Evolutionary conservation across 306 rosid species (phyloP).

Genomic region (Casuarina equisetifolia): DNA sequence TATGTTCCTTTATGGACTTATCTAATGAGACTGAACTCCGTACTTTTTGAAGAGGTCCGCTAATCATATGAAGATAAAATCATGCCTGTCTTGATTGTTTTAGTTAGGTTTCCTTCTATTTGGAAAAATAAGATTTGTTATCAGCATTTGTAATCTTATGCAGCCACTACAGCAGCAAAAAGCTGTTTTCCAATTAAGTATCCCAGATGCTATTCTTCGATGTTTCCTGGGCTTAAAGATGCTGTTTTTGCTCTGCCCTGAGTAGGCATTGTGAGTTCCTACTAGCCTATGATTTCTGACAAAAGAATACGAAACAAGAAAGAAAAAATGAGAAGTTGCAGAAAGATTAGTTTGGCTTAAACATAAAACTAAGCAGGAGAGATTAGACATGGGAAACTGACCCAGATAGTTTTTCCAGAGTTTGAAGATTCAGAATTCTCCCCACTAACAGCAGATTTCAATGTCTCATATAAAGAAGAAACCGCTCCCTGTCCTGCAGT

Average conservation of each 20-base stretch:
- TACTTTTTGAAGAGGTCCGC: not conserved
- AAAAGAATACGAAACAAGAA: not conserved
- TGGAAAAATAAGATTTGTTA: not conserved
- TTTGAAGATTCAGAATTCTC: constrained; percentile 57
- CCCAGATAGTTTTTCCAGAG: constrained; percentile 70
- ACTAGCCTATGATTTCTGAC: not conserved
- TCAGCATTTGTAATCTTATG: not conserved
- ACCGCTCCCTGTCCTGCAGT: constrained; percentile 91
- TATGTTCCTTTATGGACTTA: not conserved
- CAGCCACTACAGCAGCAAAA: not conserved
- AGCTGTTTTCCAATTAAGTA: constrained; percentile 1
- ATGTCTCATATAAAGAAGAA: constrained; percentile 47
- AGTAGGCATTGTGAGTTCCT: not conserved
- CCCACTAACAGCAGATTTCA: constrained; percentile 59
- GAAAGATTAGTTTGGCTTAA: not conserved
- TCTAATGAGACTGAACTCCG: not conserved
- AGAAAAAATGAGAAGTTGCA: not conserved
- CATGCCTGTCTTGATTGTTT: not conserved
- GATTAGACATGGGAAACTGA: constrained; percentile 36
- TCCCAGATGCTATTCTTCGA: not conserved
- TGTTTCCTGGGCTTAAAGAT: not conserved
- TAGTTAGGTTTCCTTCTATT: not conserved
- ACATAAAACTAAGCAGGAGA: constrained; percentile 7
- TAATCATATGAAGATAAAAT: not conserved
- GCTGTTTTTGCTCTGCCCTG: not conserved